Evolutionary conservation across 2,329 filamentous ascomycete genomes (phyloP), one percentile per base, ranked within the genome.

Genomic region (Ophiostoma tasmaniense): DNA sequence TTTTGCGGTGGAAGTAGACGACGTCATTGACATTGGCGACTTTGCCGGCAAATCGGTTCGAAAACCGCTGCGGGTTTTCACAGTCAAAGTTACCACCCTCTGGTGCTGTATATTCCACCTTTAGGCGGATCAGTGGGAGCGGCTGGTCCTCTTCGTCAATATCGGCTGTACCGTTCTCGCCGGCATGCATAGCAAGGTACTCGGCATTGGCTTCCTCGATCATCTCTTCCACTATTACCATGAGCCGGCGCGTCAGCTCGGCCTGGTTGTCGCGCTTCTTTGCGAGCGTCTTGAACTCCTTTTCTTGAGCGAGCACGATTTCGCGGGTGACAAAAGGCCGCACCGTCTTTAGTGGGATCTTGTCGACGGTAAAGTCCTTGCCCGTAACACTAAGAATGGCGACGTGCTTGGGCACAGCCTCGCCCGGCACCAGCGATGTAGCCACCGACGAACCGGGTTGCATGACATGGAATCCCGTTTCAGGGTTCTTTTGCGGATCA

Each of bases 381-480:
- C 93, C 94, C 0, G 89, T 95, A 67, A 99, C 82, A 73, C 84
- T 95, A 66, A 98, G 77, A 25, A 99, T 90, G 1, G 93, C 89
- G 7, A 98, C 91, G 69, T 98, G 91, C 76, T 99, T 99, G 8
- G 92, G 83, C 0, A 93, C 92, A 0, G 95, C 91, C 79, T 99
- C 95, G 35, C 93, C 93, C 0, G 91, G 90, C 10, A 95, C 89
- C 0, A 99, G 82, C 0, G 95, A 98, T 1, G 95, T 99, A 0
- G 94, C 95, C 0, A 99, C 90, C 0, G 95, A 98, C 0, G 95
- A 99, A 0, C 95, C 95, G 0, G 95, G 95, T 75, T 99, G 95
- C 87, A 99, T 97, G 72, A 99, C 94, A 73, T 95, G 88, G 74
- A 99, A 99, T 0, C 90, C 90, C 65, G 90, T 97, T 75, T 97